phyloP scores from a whole-genome alignment of 1,284 basidiomycete species.

The Neonothopanus nambi region DNA sequence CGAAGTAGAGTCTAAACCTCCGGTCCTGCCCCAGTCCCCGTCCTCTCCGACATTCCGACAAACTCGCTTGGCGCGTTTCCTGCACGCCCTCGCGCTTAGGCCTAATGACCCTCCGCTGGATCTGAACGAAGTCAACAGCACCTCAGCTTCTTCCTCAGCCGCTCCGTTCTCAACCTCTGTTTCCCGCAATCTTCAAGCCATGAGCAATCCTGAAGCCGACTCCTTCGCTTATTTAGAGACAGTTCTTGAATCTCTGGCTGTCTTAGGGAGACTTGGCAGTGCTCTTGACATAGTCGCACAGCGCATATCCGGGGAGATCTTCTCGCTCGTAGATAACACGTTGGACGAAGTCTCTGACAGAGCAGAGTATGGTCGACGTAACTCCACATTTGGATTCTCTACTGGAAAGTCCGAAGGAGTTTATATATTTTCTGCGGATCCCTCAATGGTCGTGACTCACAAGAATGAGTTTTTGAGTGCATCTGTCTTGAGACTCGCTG shows the following conservation, averaged over 20 bases:
- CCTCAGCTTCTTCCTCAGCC: conserved; percentile 15
- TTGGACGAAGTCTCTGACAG: conserved; percentile 91
- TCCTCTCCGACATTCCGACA: conserved; percentile 41
- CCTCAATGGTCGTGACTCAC: conserved; percentile 25
- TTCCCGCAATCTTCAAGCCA: conserved; percentile 21
- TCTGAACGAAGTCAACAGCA: conserved; percentile 61
- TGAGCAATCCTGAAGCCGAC: conserved; percentile 83
- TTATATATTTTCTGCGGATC: conserved; percentile 49
- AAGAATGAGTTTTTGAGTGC: conserved; percentile 40
- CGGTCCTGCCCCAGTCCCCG: conserved; percentile 27
- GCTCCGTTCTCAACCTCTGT: conserved; percentile 26
- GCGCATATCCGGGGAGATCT: conserved; percentile 84
- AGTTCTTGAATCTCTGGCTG: conserved; percentile 88
- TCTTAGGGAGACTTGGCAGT: conserved; percentile 85
- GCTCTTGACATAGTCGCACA: conserved; percentile 87
- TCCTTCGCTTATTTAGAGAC: conserved; percentile 95
- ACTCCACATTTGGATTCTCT: conserved; percentile 42
- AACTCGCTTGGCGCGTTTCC: conserved; percentile 61
- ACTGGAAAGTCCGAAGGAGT: conserved; percentile 44
- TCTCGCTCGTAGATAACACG: conserved; percentile 82
- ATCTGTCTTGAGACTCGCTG: conserved; percentile 66
- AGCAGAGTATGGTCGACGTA: conserved; percentile 68
- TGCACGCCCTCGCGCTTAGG: conserved; percentile 71
- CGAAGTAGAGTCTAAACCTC: conserved; percentile 35
- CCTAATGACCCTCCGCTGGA: conserved; percentile 83